phyloP scores from a whole-genome alignment of 1,284 basidiomycete species.

The Apiotrichum mycotoxinovorans region DNA sequence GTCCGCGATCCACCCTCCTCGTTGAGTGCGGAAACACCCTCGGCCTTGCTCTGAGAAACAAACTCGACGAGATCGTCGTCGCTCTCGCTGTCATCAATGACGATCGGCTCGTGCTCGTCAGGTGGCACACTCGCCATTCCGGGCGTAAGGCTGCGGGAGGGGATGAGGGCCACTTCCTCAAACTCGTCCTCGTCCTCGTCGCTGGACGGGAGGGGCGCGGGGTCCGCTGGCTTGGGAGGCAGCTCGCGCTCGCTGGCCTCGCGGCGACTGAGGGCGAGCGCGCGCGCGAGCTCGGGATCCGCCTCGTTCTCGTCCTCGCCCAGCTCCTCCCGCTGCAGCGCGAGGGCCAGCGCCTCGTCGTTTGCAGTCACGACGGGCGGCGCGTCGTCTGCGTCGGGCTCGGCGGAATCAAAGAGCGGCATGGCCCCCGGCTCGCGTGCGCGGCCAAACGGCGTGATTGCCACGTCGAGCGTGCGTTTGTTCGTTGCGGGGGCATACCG shows the following conservation, averaged over 20 bases:
- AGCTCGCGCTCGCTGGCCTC: not conserved
- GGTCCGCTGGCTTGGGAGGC: not conserved
- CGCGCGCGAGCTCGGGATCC: conserved; percentile 36
- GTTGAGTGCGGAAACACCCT: not conserved
- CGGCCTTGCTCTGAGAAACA: not conserved
- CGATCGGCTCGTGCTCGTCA: not conserved
- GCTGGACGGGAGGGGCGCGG: not conserved
- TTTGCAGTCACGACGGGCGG: conserved; percentile 26
- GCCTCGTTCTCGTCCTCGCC: conserved; percentile 44
- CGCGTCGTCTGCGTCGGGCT: conserved; percentile 49
- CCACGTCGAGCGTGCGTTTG: conserved; percentile 30
- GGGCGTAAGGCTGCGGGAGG: conserved; percentile 13
- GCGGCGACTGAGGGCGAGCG: conserved; percentile 23
- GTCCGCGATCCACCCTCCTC: not conserved
- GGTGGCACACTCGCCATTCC: no score
- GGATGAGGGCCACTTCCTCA: conserved; percentile 33
- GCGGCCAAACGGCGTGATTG: conserved; percentile 37
- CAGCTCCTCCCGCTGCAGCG: conserved; percentile 46
- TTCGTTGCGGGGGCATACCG: conserved; percentile 55
- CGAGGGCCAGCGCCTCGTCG: conserved; percentile 46
- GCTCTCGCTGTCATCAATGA: conserved; percentile 4
- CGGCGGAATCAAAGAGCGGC: conserved; percentile 60
- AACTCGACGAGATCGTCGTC: conserved; percentile 12
- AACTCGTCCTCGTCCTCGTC: conserved; percentile 26
- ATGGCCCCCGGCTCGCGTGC: conserved; percentile 32